Evolutionary conservation across 192 early-diverging fungal genomes (phyloP), one percentile per base, ranked within the genome.

Genomic region (Dissophora ornata): DNA sequence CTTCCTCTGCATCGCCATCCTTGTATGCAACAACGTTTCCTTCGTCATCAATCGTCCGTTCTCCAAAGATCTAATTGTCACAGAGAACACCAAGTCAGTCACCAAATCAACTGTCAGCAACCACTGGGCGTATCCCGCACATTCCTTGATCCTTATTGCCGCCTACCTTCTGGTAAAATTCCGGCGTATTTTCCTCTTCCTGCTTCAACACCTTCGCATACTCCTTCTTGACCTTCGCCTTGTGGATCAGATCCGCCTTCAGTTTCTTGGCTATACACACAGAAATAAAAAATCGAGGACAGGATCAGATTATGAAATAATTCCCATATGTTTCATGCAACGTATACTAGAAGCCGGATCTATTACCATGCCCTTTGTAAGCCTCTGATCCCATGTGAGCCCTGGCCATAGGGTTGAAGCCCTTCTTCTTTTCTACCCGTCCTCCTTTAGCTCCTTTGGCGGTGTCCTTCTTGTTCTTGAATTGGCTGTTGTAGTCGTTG

Each of bases 21-120:
- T 67, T 67, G 59, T 77, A 77, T 34, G 38, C 73, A 11, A 77
- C 53, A 45, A 77, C 26, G n/a, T 77, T 77, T 42, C 73, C 73
- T 24, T 77, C 58, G 36, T 77, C 59, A n/a, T 77, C 73, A 34
- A 77, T 77, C 7, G 73, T 77, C 53, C 47, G 58, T 24, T 77
- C 73, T 4, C 73, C 73, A 62, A 77, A 77, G 28, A 77, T 77
- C 73, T 75, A 67, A n/a, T n/a, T n/a, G n/a, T n/a, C n/a, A n/a
- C n/a, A n/a, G n/a, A 10, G 22, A 41, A 40, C n/a, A n/a, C 16
- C 8, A 50, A 62, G 0, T 34, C 13, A 12, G 13, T 47, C 2
- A 25, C 29, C 4, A 30, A 61, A 10, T 15, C 18, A 22, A 48
- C 18, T 2, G 7, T 24, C 28, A 25, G 32, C 2, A 32, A 8